phyloP scores from a whole-genome alignment of 2,329 filamentous ascomycete species.

The Ploettnerulaceae sp. region DNA sequence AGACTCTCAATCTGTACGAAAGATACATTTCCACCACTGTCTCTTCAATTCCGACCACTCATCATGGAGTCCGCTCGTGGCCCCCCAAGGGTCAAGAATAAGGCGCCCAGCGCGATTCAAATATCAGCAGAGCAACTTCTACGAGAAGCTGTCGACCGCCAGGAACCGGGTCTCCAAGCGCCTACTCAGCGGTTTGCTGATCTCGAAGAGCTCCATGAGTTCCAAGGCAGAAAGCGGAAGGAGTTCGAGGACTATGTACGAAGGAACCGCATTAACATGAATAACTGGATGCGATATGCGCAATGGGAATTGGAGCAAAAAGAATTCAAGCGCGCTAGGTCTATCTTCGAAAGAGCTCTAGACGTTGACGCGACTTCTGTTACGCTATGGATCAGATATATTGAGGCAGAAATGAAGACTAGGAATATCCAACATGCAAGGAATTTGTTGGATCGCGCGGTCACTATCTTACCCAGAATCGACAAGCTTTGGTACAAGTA shows the following conservation, averaged over 20 bases:
- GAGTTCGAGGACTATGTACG: constrained; percentile 98
- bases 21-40: neutral
- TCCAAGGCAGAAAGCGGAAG: constrained; percentile 89
- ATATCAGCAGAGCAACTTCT: constrained; percentile 97
- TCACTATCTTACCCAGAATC: constrained; percentile 82
- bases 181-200: constrained; percentile 94
- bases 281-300: constrained; percentile 98
- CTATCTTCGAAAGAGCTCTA: constrained; percentile 89
- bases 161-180: constrained; percentile 81
- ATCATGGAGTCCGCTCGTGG: constrained; percentile 87
- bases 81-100: constrained; percentile 97
- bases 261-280: constrained; percentile 90
- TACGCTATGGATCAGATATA: constrained; percentile 84
- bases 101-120: constrained; percentile 84
- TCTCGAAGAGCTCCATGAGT: constrained; percentile 95
- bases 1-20: neutral
- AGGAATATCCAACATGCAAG: constrained; percentile 95
- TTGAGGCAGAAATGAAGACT: constrained; percentile 93
- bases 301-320: constrained; percentile 98
- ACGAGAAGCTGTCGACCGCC: constrained; percentile 92
- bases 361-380: constrained; percentile 88
- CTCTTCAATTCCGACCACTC: constrained; percentile 16
- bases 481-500: constrained; percentile 99
- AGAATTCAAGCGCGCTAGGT: constrained; percentile 86
- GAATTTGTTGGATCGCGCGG: constrained; percentile 91